Evolutionary conservation across 2,329 filamentous ascomycete species (phyloP), one percentile per base, ranked within the genome.

Genomic region (Beauveria asiatica): DNA sequence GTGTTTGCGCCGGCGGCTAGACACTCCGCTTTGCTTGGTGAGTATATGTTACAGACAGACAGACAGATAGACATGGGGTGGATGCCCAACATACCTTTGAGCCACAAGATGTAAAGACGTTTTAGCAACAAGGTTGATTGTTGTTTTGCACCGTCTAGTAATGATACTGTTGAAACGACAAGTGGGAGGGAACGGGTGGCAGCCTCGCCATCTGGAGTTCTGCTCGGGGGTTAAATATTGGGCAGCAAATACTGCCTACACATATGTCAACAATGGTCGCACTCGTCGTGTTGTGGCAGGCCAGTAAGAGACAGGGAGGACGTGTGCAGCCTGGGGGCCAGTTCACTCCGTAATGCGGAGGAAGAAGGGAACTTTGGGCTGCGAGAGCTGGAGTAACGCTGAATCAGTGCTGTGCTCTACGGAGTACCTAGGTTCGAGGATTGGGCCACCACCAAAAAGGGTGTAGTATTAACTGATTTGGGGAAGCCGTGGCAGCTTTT

Each of bases 211-310:
- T 58, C 56, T 23, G 56, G 56, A 39, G 56, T 58, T 51, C 56
- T 51, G 56, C 39, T 58, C 46, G 56, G 56, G 56, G 56, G 39
- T 58, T 58, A 58, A 58, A 58, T 58, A 58, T 58, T 58, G 56
- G 56, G 56, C 56, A 58, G 56, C 56, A 33, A 58, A 58, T 58
- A n/a, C n/a, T n/a, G n/a, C n/a, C n/a, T n/a, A 49, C 27, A 58
- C 37, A 58, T 48, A 58, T 51, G 56, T 51, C 56, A 58, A 58
- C 56, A 58, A 51, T 25, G 46, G 56, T 58, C 56, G 23, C 56
- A 58, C 56, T 51, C 46, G 23, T 58, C n/a, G 56, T 51, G 56
- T 44, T 49, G 56, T 51, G 56, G 21, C 56, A 58, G 56, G 46
- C 37, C 56, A 51, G 56, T 58, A 50, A 48, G 23, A 58, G 46